These are phyloP conservation scores for Saitozyma sp. DNA, from an alignment of 768 basidiomycete species.

Conservation along the genomic window DNA sequence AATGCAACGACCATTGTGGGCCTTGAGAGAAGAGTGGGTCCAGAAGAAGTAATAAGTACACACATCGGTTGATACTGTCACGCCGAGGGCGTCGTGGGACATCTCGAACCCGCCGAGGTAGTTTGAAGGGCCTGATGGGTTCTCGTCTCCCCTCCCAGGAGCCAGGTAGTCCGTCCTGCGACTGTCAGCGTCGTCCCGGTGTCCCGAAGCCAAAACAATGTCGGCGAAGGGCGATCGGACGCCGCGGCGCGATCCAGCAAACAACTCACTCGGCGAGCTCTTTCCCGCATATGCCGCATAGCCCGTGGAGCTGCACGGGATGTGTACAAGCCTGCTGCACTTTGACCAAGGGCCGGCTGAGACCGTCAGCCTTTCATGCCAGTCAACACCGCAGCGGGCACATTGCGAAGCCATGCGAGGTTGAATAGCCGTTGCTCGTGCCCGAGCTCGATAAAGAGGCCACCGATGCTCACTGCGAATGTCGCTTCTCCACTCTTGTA, in stretches of 20 bases:
- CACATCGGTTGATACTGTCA: constrained; percentile 72
- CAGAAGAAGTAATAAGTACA: constrained; percentile 7
- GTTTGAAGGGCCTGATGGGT: constrained; percentile 29
- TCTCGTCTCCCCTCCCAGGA: constrained; percentile 13
- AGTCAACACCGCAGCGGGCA: neutral
- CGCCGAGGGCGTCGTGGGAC: constrained; percentile 88
- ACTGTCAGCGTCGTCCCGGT: neutral
- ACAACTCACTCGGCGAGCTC: constrained; percentile 65
- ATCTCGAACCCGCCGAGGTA: constrained; percentile 56
- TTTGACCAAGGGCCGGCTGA: constrained; percentile 54
- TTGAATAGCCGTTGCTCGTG: too few species aligned
- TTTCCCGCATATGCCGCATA: constrained; percentile 92
- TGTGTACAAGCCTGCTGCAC: constrained; percentile 94
- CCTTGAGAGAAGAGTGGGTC: neutral
- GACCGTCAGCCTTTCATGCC: neutral
- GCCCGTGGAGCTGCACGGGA: constrained; percentile 83
- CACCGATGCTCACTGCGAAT: constrained; percentile 23
- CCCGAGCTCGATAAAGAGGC: too few species aligned
- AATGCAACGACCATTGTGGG: neutral
- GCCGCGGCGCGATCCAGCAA: too few species aligned
- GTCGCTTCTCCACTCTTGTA: constrained; percentile 24
- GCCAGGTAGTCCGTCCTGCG: constrained; percentile 48
- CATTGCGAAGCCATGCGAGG: too few species aligned
- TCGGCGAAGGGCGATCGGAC: too few species aligned
- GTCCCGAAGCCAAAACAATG: neutral